Percentiles rank a stretch among this genome's conserved stretches.
These are phyloP conservation scores for Lonicera japonica DNA, from an alignment of 129 eudicot genomes.

Conservation along the genomic window DNA sequence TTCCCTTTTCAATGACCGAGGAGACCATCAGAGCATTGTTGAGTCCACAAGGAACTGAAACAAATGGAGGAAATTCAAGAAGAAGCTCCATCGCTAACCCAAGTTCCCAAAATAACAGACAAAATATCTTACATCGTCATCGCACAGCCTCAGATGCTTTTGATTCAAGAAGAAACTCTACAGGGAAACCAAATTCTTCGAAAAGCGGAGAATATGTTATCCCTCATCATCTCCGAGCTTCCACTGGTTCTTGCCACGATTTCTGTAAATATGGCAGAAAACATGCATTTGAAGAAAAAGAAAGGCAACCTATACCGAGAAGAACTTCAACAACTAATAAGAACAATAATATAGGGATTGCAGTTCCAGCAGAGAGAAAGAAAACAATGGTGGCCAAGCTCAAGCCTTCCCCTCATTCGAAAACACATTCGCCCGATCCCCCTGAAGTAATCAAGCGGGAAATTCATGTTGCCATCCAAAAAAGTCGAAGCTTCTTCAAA, in stretches of 20 bases:
- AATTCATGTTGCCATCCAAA: constrained; percentile 24
- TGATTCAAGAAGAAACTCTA: constrained; percentile 18
- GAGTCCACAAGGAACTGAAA: constrained; percentile 11
- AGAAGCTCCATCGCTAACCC: constrained; percentile 23
- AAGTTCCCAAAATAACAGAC: constrained; percentile 12
- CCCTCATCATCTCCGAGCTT: constrained; percentile 74
- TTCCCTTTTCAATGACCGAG: constrained; percentile 37
- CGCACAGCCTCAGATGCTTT: too few relatives aligned
- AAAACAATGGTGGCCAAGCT: constrained; percentile 22
- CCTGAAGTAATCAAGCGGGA: constrained; percentile 38
- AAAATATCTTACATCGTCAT: too few relatives aligned
- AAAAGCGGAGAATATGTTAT: constrained; percentile 22
- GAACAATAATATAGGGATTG: background rate
- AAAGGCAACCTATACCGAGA: constrained; percentile 19
- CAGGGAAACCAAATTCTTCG: constrained; percentile 19
- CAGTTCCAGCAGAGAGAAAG: constrained; percentile 15
- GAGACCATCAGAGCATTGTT: constrained; percentile 17
- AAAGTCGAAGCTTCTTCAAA: constrained; percentile 21
- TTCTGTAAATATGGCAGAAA: constrained; percentile 49
- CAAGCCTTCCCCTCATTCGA: constrained; percentile 9
- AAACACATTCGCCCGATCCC: constrained; percentile 18
- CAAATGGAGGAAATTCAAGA: constrained; percentile 8
- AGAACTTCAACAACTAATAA: constrained; percentile 19
- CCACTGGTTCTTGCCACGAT: constrained; percentile 74
- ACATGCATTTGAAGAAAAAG: constrained; percentile 29